Base-by-base conservation (phyloP, 345 rosid species). In the Diplotaxis tenuifolia region DNA sequence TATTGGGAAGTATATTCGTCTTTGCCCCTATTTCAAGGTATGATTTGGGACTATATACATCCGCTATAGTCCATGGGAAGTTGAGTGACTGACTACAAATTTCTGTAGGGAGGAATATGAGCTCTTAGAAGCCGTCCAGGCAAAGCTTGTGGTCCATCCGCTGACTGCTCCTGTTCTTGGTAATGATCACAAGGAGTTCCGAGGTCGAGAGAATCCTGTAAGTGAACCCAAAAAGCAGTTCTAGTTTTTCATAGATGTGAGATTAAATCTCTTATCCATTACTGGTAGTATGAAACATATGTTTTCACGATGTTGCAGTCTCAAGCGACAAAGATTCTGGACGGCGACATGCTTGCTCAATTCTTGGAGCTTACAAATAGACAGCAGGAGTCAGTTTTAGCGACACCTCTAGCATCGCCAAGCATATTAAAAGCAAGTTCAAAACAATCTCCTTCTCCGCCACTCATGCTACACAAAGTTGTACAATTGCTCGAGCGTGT, bases 101-200 rank as follows among this genome's bases (percentile, higher is more conserved):
- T 22, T 79, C 68, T 83, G 78, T 68, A 95, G 99, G 82, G 97
- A 95, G 67, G 99, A 92, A 65, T 77, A 88, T 69, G 88, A 87
- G 71, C 96, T 95, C 57, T 80, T 95, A 70, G 91, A 90, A 85
- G 92, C 88, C 7, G 98, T 95, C 58, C 99, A 95, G 83, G 86
- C 89, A 75, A 90, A 91, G 80, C 96, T 95, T 38, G 86, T 78
- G 21, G 81, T 85, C 71, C 97, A 95, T 80, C 96, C 97, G 29
- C 82, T 90, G 74, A 95, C 99, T 50, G 90, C 96, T 71, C 98
- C 99, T 60, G 82, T 92, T 61, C 82, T 95, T 47, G 99, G 99
- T 75, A 95, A 95, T 70, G 88, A 95, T 86, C 97, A 88, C 72
- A 84, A 72, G 9, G 94, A 95, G 84, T 92, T 90, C 70, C 98